Base-by-base conservation (phyloP, 108 stramenopile genomes). In the Chaetoceros tenuissimus region DNA sequence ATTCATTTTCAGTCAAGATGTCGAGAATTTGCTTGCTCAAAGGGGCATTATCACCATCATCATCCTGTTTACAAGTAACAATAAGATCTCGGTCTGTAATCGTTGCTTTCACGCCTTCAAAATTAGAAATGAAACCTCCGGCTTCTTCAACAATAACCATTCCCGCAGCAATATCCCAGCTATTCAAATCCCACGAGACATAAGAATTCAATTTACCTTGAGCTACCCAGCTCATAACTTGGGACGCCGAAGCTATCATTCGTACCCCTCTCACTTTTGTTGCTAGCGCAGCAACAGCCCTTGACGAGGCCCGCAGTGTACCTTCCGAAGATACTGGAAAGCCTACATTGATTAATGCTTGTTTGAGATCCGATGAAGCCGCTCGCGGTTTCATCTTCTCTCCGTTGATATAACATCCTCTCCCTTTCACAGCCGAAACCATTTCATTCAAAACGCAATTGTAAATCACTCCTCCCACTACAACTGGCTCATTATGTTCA, bases 211-310 rank as follows among this genome's bases (percentile, higher is more conserved):
- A 67, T 53, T 83, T 73, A 1, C 73, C 69, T 57, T 86, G 85
- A 3, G 89, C 89, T 2, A 90, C 82, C 89, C 89, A 90, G 1
- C 84, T 84, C 49, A 90, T 72, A 69, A 83, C 77, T 24, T 86
- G 71, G 2, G 89, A 83, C 1, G 89, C 89, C 46, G 73, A 82
- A 40, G 84, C 89, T 25, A 86, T 52, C 85, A 90, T 90, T 24
- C 89, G 80, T 48, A 90, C 57, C 3, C 84, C 83, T 48, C 83
- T 60, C 0, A 82, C 85, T 67, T 75, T 78, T 3, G 83, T 81
- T 69, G 81, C 80, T 0, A 90, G 60, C 2, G 76, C 85, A 8
- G 74, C 31, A 1, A 84, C 73, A 1, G 82, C 89, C 18, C 68
- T 59, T 7, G 84, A 55, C 21, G 81, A 82, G 71, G 83, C 85